Base-by-base conservation (phyloP, 345 rosid genomes). In the Euphorbia tirucalli region DNA sequence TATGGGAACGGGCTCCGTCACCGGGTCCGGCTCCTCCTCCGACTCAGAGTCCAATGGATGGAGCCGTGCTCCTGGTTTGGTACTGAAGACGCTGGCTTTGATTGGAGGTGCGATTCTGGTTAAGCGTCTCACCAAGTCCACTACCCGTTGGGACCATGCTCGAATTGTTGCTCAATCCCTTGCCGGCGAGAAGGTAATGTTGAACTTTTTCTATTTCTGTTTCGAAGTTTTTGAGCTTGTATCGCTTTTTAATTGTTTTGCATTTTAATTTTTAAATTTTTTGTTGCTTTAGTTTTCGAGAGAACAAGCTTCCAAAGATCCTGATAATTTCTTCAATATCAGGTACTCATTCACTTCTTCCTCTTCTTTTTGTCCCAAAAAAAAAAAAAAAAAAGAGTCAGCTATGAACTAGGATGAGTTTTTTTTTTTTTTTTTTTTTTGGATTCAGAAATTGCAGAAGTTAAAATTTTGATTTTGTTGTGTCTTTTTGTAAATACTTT, bases 61-160 rank as follows among this genome's bases (percentile, higher is more conserved):
- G 97, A 81, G 92, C 81, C 79, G 84, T 52, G 96, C 89, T 63
- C 87, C 83, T 64, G 97, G 96, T 10, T 30, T 89, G 54, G 86
- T 84, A 24, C 75, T 86, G 72, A 94, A 90, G 88, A 79, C 95
- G 62, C 74, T 89, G 71, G 82, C 87, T 65, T 27, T 94, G n/a
- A 82, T 91, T 11, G 98, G 96, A 28, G 95, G 97, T 4, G 96
- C 90, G 4, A 24, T 89, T 77, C 87, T 94, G 61, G 84, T 94
- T 18, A 90, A 87, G 77, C 84, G 92, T n/a, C 89, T 94, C 70
- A 92, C 98, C 71, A 92, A 89, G 81, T 92, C 96, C 71, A 85
- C 94, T 30, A 90, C 98, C 32, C 95, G 97, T 63, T 81, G 98
- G 90, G 98, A 92, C 83, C 96, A 92, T 73, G 79, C 93, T 68